Percentiles rank a stretch among this genome's conserved stretches.
phyloP scores from a whole-genome alignment of 352 stramenopile genomes.

The Pythium rishiriense region DNA sequence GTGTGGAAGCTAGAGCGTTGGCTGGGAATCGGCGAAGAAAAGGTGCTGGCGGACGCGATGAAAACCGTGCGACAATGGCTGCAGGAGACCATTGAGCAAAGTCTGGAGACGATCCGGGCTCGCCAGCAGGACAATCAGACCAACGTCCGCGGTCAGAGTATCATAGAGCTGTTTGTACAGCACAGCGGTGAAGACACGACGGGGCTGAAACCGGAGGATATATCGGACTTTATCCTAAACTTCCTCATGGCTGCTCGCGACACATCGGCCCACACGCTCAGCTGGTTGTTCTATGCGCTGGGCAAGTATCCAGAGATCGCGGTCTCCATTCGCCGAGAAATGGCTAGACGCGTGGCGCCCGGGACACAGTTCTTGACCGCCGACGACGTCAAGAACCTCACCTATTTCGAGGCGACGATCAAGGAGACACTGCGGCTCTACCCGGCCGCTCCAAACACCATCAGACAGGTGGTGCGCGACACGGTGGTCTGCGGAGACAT shows the following conservation, averaged over 20 bases:
- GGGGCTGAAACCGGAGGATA: slow-evolving; percentile 34
- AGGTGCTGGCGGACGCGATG: slow-evolving; percentile 30
- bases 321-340: slow-evolving; percentile 47
- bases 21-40: slow-evolving; percentile 47
- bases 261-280: slow-evolving; percentile 66
- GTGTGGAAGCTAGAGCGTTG: slow-evolving; percentile 62
- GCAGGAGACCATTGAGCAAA: slow-evolving; percentile 38
- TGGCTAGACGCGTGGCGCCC: slow-evolving; percentile 28
- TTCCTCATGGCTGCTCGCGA: slow-evolving; percentile 77
- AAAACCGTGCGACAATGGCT: slow-evolving; percentile 39
- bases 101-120: background rate
- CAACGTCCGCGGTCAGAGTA: slow-evolving; percentile 12
- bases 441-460: slow-evolving; percentile 35
- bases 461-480: slow-evolving; percentile 58
- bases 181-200: slow-evolving; percentile 13
- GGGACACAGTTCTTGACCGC: slow-evolving; percentile 7
- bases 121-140: background rate
- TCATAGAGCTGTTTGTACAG: slow-evolving; percentile 18
- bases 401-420: slow-evolving; percentile 25
- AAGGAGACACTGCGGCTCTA: slow-evolving; percentile 22
- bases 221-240: slow-evolving; percentile 67
- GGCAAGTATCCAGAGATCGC: slow-evolving; percentile 59
- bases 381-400: slow-evolving; percentile 9
- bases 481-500: slow-evolving; percentile 42
- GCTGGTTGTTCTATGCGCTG: slow-evolving; percentile 74